A percentile compares a stretch with the other conserved stretches of the same genome.
phyloP scores from a whole-genome alignment of 176 grass and related monocot genomes.

The bread wheat (Triticum aestivum) region IWGSC_CS_RefSeq_v2.1 NC_057797.1:184743138-184743637 shows the following conservation, averaged over 20 bases:
- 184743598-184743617: background rate
- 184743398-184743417: background rate
- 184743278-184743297: background rate
- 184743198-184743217: no score
- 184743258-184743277: no score
- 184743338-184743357: no score
- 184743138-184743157: background rate
- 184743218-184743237: no score
- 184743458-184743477: background rate
- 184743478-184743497: slow-evolving; percentile 2
- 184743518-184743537: background rate
- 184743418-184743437: slow-evolving; percentile 2
- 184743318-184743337: background rate
- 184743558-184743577: background rate
- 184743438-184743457: slow-evolving; percentile 27
- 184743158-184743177: background rate
- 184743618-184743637: background rate
- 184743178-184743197: no score
- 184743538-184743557: background rate
- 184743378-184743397: no score
- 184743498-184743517: background rate
- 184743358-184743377: no score
- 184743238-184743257: no score
- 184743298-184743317: background rate
- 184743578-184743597: background rate